A percentile compares a stretch with the other conserved stretches of the same genome.
Conservation (phyloP, 257 asterid species). For the Lantana camara region DNA sequence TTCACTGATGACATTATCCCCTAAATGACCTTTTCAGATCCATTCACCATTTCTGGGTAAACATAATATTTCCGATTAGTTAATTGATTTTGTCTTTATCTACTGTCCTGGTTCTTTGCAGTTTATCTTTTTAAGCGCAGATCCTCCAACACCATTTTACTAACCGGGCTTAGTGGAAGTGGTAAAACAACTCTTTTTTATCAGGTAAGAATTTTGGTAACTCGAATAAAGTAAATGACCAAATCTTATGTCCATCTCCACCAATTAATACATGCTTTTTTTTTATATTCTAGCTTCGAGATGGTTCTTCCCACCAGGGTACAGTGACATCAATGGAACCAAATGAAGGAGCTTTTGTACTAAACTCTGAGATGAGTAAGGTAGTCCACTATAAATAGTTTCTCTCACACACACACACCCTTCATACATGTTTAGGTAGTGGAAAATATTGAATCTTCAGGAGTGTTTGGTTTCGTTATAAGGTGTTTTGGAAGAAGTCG, state of each 20-base stretch:
- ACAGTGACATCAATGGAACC: slow-evolving; percentile 94
- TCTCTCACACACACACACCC: not conserved
- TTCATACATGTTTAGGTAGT: slow-evolving; percentile 10
- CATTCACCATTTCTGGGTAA: not conserved
- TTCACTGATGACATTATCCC: slow-evolving; percentile 1
- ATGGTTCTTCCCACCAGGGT: slow-evolving; percentile 87
- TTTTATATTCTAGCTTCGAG: slow-evolving; percentile 63
- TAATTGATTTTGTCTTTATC: not conserved
- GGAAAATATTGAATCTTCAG: not conserved
- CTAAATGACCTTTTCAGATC: not conserved
- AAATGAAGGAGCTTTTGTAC: slow-evolving; percentile 64
- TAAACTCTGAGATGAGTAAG: slow-evolving; percentile 70
- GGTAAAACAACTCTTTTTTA: slow-evolving; percentile 80
- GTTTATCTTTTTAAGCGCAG: slow-evolving; percentile 55
- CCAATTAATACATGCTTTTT: slow-evolving; percentile 18
- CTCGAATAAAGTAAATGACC: not conserved
- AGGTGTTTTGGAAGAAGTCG: too few species aligned
- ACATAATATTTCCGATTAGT: not conserved
- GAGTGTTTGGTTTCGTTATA: too few species aligned
- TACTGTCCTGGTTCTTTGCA: slow-evolving; percentile 35
- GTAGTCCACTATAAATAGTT: slow-evolving; percentile 36
- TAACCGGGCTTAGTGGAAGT: slow-evolving; percentile 79
- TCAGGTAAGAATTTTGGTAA: slow-evolving; percentile 42
- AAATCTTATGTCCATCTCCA: not conserved
- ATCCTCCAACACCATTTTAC: slow-evolving; percentile 55